Percentiles rank a stretch among this genome's conserved stretches.
Conservation (phyloP, 2,329 filamentous ascomycete species). For the Curvularia spicifera region DNA sequence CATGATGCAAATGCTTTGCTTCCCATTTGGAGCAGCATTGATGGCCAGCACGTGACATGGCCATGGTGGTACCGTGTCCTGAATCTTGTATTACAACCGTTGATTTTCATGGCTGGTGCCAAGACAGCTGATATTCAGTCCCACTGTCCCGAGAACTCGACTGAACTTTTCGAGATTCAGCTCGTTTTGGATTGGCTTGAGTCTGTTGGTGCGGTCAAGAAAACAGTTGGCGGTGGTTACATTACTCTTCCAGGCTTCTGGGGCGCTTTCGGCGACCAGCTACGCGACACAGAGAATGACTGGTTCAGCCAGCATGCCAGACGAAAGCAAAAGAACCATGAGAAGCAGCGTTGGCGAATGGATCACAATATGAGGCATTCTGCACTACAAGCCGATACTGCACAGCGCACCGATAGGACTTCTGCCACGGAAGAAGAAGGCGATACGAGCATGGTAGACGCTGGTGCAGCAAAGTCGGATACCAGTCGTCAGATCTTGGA, state of each 20-base stretch:
- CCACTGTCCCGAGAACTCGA: conserved; percentile 34
- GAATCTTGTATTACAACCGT: conserved; percentile 65
- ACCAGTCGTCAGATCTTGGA: conserved; percentile 22
- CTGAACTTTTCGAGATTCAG: conserved; percentile 44
- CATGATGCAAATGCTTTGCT: conserved; percentile 55
- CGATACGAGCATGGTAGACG: not conserved
- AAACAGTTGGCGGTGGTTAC: conserved; percentile 30
- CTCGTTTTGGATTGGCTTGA: conserved; percentile 43
- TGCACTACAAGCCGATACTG: conserved; percentile 13
- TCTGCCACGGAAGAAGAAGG: not conserved
- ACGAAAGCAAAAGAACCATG: conserved; percentile 29
- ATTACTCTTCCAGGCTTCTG: conserved; percentile 33
- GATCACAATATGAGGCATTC: conserved; percentile 31
- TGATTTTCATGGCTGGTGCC: conserved; percentile 68
- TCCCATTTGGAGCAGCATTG: conserved; percentile 76
- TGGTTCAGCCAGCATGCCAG: conserved; percentile 43
- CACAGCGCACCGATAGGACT: not conserved
- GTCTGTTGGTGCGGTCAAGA: conserved; percentile 31
- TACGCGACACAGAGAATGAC: conserved; percentile 37
- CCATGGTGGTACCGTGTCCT: conserved; percentile 70
- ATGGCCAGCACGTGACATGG: conserved; percentile 62
- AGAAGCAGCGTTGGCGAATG: conserved; percentile 33
- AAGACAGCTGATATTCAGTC: conserved; percentile 60
- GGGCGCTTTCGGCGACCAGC: conserved; percentile 43
- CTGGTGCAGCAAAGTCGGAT: conserved; percentile 2